Percentiles rank a stretch among this genome's conserved stretches.
phyloP scores from a whole-genome alignment of 495 filamentous ascomycete species.

The Neurospora sp. region DNA sequence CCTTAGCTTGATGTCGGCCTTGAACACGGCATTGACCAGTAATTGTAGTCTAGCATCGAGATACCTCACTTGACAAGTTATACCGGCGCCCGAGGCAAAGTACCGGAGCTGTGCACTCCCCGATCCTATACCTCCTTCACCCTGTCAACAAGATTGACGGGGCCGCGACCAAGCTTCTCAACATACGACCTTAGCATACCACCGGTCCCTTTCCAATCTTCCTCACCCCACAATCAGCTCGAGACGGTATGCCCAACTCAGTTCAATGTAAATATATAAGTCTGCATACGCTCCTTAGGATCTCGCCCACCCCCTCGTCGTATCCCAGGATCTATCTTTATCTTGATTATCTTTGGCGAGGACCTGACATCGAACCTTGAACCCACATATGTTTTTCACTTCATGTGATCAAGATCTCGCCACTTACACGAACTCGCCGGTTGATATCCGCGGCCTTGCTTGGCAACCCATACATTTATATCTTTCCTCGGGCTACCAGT shows the following conservation, averaged over 20 bases:
- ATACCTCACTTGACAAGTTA: constrained; percentile 20
- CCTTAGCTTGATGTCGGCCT: constrained; percentile 8
- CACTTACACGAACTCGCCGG: constrained; percentile 6
- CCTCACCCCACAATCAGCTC: constrained; percentile 19
- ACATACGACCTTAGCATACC: constrained; percentile 18
- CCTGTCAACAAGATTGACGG: constrained; percentile 2
- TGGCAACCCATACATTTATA: constrained; percentile 4
- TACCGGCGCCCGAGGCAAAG: constrained; percentile 11
- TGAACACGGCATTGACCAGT: constrained; percentile 27
- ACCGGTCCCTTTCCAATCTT: constrained; percentile 16
- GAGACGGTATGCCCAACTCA: constrained; percentile 17
- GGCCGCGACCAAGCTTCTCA: constrained; percentile 16
- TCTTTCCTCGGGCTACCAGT: neutral
- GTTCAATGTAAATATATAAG: constrained; percentile 29
- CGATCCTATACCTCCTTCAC: constrained; percentile 7
- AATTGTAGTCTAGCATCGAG: constrained; percentile 5
- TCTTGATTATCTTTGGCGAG: neutral
- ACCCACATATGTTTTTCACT: neutral
- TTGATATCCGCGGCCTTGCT: neutral
- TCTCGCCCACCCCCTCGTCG: constrained; percentile 19
- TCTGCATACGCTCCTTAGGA: constrained; percentile 20
- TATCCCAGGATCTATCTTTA: constrained; percentile 17
- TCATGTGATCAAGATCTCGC: constrained; percentile 3
- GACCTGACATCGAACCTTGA: neutral
- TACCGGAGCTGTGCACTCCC: constrained; percentile 9